Percentiles rank a stretch among this genome's conserved stretches.
phyloP scores from a whole-genome alignment of 306 rosid genomes.

The Acacia confusa region DNA sequence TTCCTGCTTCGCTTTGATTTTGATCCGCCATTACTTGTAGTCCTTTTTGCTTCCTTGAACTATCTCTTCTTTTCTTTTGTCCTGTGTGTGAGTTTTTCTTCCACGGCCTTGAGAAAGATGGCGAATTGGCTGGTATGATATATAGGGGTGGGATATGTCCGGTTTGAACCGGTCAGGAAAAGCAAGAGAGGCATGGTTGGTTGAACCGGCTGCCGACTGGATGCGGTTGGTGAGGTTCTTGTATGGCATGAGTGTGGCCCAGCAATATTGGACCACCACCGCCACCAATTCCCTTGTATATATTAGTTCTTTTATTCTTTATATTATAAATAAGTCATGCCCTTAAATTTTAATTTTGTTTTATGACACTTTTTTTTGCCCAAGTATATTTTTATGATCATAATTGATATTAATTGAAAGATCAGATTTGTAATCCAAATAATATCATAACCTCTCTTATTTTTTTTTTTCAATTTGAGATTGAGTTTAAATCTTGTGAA shows the following conservation, averaged over 20 bases:
- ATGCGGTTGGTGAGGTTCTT: conserved; percentile 68
- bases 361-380: too few species aligned
- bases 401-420: background rate
- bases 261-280: background rate
- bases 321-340: background rate
- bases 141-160: conserved; percentile 25
- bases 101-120: background rate
- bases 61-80: conserved; percentile 12
- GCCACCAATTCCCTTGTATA: background rate
- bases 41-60: background rate
- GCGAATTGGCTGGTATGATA: conserved; percentile 25
- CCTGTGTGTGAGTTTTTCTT: conserved; percentile 1
- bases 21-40: conserved; percentile 65
- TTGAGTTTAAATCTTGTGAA: too few species aligned
- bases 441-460: too few species aligned
- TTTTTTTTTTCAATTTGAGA: too few species aligned
- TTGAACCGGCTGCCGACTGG: conserved; percentile 58
- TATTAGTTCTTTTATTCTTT: background rate
- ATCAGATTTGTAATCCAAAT: too few species aligned
- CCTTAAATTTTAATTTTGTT: background rate
- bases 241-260: background rate
- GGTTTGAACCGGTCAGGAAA: conserved; percentile 45
- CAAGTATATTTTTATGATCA: too few species aligned
- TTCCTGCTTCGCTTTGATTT: conserved; percentile 52
- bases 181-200: conserved; percentile 22